Evolutionary conservation across 2,329 filamentous ascomycete species (phyloP).

Genomic region (Aulographum hederae): DNA sequence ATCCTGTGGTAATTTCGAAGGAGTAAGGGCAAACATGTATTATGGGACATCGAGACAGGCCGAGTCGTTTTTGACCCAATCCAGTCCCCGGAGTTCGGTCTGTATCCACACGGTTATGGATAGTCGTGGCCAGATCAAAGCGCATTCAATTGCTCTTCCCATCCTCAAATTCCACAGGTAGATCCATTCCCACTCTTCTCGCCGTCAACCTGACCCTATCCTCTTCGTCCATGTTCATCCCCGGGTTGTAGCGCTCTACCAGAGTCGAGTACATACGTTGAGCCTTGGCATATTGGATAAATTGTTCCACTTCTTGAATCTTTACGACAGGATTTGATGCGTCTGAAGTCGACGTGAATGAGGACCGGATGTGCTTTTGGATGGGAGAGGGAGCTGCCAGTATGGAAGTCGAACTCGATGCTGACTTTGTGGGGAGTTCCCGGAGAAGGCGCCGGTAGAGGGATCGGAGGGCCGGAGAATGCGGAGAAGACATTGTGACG

Average conservation of each 20-base stretch:
- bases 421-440: slow-evolving; percentile 59
- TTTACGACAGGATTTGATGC: slow-evolving; percentile 8
- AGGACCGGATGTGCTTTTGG: slow-evolving; percentile 48
- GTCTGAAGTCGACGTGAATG: slow-evolving; percentile 28
- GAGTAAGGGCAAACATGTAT: no score
- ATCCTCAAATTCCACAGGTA: slow-evolving; percentile 44
- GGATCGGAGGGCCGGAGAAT: slow-evolving; percentile 41
- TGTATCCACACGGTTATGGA: no score
- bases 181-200: slow-evolving; percentile 72
- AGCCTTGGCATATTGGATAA: slow-evolving; percentile 63
- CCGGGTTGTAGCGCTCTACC: slow-evolving; percentile 84
- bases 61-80: no score
- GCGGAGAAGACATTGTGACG: slow-evolving; percentile 18
- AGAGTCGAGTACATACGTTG: slow-evolving; percentile 69
- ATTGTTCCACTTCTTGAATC: slow-evolving; percentile 50
- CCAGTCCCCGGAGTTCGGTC: no score
- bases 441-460: slow-evolving; percentile 80
- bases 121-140: no score
- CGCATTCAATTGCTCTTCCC: slow-evolving; percentile 2
- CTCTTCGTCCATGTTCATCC: slow-evolving; percentile 69
- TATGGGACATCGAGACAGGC: no score
- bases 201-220: slow-evolving; percentile 74
- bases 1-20: no score
- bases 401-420: slow-evolving; percentile 29
- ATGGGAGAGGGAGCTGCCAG: slow-evolving; percentile 44